phyloP scores from a whole-genome alignment of 345 rosid species.

The Diplotaxis tenuifolia region DNA sequence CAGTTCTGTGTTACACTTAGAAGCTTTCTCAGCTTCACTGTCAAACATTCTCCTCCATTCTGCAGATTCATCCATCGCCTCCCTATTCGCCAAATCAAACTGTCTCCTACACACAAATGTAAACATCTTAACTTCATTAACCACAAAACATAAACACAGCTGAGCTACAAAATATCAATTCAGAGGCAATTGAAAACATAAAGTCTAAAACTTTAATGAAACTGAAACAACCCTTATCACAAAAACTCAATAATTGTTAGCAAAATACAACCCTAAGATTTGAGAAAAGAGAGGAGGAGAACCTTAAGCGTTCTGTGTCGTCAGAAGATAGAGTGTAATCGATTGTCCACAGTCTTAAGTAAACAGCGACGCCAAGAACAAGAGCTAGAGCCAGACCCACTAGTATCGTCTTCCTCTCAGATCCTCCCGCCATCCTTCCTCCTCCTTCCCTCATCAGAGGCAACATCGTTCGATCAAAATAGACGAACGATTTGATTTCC shows the following conservation, averaged over 20 bases:
- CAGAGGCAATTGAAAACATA: background rate
- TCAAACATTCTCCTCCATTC: slow-evolving; percentile 89
- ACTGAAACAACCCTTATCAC: background rate
- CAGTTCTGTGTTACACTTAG: slow-evolving; percentile 58
- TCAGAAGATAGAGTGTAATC: slow-evolving; percentile 65
- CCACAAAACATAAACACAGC: slow-evolving; percentile 6
- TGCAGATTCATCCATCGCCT: slow-evolving; percentile 95
- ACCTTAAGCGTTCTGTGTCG: slow-evolving; percentile 73
- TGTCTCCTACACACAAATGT: slow-evolving; percentile 58
- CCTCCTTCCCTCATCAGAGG: slow-evolving; percentile 20
- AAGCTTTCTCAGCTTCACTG: slow-evolving; percentile 55
- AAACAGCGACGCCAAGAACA: slow-evolving; percentile 62
- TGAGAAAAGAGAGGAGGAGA: background rate
- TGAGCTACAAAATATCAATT: background rate
- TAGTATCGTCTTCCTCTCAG: slow-evolving; percentile 46
- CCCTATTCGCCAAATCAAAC: slow-evolving; percentile 86
- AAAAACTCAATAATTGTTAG: background rate
- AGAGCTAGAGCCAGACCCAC: slow-evolving; percentile 50
- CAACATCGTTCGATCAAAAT: slow-evolving; percentile 14
- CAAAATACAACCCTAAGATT: background rate
- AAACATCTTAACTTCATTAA: background rate
- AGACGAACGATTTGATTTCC: slow-evolving; percentile 1
- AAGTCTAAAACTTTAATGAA: background rate
- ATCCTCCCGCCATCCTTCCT: slow-evolving; percentile 44
- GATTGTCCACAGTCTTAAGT: slow-evolving; percentile 72